Evolutionary conservation across 1,284 basidiomycete species (phyloP).

Genomic region (Vanrija sp.): DNA sequence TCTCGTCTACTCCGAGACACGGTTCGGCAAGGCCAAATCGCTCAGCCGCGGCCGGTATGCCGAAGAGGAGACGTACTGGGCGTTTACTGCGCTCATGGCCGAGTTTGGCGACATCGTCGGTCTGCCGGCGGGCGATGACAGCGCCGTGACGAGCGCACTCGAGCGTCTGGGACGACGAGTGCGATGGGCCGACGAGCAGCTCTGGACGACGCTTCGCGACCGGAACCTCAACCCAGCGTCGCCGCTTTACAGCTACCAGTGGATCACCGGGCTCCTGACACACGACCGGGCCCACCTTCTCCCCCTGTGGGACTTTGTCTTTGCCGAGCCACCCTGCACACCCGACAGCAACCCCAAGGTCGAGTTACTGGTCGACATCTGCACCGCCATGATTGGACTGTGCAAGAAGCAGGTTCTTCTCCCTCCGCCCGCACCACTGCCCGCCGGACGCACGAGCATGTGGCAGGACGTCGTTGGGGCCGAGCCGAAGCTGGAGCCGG

Average conservation of each 20-base stretch:
- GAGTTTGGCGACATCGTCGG: slow-evolving; percentile 29
- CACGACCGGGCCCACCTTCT: slow-evolving; percentile 28
- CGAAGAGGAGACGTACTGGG: slow-evolving; percentile 47
- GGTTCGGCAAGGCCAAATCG: background rate
- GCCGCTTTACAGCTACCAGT: slow-evolving; percentile 39
- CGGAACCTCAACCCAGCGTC: slow-evolving; percentile 35
- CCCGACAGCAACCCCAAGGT: slow-evolving; percentile 29
- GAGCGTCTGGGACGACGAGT: slow-evolving; percentile 27
- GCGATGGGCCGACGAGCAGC: slow-evolving; percentile 39
- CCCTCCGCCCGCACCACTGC: slow-evolving; percentile 6
- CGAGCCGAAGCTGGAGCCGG: slow-evolving; percentile 7
- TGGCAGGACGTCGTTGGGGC: slow-evolving; percentile 10
- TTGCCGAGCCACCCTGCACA: slow-evolving; percentile 33
- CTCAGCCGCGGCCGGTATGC: slow-evolving; percentile 16
- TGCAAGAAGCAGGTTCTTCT: slow-evolving; percentile 21
- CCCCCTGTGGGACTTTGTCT: slow-evolving; percentile 42
- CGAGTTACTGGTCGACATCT: slow-evolving; percentile 38
- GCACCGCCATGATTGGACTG: slow-evolving; percentile 39
- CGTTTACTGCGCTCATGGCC: slow-evolving; percentile 32
- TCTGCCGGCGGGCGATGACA: slow-evolving; percentile 8
- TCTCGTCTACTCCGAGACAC: slow-evolving; percentile 27
- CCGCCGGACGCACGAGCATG: slow-evolving; percentile 4
- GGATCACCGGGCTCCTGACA: slow-evolving; percentile 34
- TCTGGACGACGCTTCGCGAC: slow-evolving; percentile 21
- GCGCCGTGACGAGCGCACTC: slow-evolving; percentile 15